Conservation (phyloP, 768 basidiomycete genomes). For the Pulveroboletus sp. region DNA sequence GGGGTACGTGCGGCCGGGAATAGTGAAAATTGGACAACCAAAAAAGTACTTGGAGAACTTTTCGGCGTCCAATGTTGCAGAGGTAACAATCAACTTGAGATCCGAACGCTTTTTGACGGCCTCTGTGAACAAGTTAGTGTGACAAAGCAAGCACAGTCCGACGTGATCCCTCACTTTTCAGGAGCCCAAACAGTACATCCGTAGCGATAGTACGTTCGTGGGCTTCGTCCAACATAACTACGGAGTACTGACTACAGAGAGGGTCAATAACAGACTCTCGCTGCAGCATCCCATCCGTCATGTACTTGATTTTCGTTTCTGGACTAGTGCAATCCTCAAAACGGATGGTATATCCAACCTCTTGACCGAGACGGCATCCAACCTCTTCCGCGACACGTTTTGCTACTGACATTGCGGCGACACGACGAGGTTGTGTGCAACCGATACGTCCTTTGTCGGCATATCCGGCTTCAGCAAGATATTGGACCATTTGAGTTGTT, state of each 20-base stretch:
- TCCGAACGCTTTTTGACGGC: slow-evolving; percentile 92
- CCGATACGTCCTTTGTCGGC: slow-evolving; percentile 89
- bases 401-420: slow-evolving; percentile 98
- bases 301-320: slow-evolving; percentile 99
- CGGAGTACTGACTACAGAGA: slow-evolving; percentile 86
- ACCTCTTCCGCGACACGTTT: slow-evolving; percentile 99
- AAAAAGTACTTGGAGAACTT: slow-evolving; percentile 99
- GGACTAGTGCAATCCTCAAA: slow-evolving; percentile 99
- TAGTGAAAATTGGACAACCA: slow-evolving; percentile 98
- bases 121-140: slow-evolving; percentile 49
- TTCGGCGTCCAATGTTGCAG: slow-evolving; percentile 97
- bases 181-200: slow-evolving; percentile 91
- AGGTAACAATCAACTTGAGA: slow-evolving; percentile 96
- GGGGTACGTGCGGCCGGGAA: slow-evolving; percentile 98
- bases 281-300: slow-evolving; percentile 99
- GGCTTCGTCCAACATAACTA: slow-evolving; percentile 98
- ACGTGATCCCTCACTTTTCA: slow-evolving; percentile 50
- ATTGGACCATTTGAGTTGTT: slow-evolving; percentile 99
- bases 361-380: slow-evolving; percentile 93
- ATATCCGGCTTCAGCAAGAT: slow-evolving; percentile 91
- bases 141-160: neutral
- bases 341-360: slow-evolving; percentile 98
- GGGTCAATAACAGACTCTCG: slow-evolving; percentile 96
- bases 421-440: slow-evolving; percentile 98
- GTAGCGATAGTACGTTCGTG: slow-evolving; percentile 99